Percentiles rank a stretch among this genome's conserved stretches.
Evolutionary conservation across 306 rosid genomes (phyloP).

Genomic region (Rubus parviflorus): DNA sequence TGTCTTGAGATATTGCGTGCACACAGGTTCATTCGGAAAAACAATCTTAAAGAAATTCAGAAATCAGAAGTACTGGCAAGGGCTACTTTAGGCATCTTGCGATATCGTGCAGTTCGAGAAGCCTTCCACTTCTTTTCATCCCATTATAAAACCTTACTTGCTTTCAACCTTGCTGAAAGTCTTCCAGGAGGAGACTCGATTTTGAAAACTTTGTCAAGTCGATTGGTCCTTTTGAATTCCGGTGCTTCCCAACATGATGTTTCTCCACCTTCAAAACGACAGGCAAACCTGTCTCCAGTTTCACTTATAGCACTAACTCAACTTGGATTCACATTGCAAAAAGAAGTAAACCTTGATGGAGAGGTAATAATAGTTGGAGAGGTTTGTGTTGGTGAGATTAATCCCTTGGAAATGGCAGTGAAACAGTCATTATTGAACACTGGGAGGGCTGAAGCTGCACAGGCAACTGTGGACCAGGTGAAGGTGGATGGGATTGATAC

Average conservation of each 20-base stretch:
- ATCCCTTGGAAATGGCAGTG: conserved; percentile 73
- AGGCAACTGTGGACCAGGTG: conserved; percentile 83
- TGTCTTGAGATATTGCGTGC: conserved; percentile 73
- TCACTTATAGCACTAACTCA: conserved; percentile 64
- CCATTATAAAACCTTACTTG: conserved; percentile 70
- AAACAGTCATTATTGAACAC: conserved; percentile 62
- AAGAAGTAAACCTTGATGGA: conserved; percentile 38
- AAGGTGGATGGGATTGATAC: conserved; percentile 97
- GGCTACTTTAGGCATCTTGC: conserved; percentile 69
- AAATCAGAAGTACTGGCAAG: conserved; percentile 73
- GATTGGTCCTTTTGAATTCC: conserved; percentile 47
- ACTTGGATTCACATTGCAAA: conserved; percentile 56
- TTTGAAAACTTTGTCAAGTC: conserved; percentile 66
- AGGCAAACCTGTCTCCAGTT: conserved; percentile 44
- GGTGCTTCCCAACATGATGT: conserved; percentile 43
- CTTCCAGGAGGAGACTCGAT: conserved; percentile 89
- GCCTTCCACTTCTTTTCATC: conserved; percentile 61
- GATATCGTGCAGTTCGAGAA: conserved; percentile 78
- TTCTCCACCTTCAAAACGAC: conserved; percentile 48
- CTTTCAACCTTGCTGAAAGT: conserved; percentile 84
- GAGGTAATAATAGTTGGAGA: conserved; percentile 49
- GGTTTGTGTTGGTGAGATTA: conserved; percentile 71
- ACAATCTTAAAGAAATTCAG: conserved; percentile 57
- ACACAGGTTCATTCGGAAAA: conserved; percentile 66
- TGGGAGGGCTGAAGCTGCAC: conserved; percentile 88